A percentile compares a stretch with the other conserved stretches of the same genome.
Conservation (phyloP, 345 rosid species). For the Gossypium bickii region DNA sequence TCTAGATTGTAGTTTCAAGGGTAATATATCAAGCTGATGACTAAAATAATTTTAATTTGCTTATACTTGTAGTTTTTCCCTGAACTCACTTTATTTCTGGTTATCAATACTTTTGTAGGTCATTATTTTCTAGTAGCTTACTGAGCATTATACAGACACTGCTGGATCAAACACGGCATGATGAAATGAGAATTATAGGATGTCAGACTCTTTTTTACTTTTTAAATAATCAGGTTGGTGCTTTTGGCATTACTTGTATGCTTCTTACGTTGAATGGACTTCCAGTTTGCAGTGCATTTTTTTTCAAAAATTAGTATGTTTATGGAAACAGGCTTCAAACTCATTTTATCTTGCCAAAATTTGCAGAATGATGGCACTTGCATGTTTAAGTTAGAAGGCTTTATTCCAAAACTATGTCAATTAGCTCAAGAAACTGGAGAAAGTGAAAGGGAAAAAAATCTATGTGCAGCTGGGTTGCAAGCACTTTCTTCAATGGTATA, state of each 20-base stretch:
- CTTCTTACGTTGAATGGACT: neutral
- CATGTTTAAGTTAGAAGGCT: constrained; percentile 84
- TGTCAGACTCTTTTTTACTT: constrained; percentile 85
- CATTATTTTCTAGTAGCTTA: constrained; percentile 84
- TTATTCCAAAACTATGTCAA: constrained; percentile 80
- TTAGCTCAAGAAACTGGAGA: constrained; percentile 79
- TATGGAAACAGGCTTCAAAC: constrained; percentile 6
- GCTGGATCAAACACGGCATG: constrained; percentile 73
- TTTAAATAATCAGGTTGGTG: constrained; percentile 82
- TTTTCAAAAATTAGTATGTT: constrained; percentile 8
- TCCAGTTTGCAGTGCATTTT: constrained; percentile 8
- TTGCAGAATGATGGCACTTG: constrained; percentile 83
- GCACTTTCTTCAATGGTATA: constrained; percentile 91
- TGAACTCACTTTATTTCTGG: constrained; percentile 3
- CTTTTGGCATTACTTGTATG: constrained; percentile 7
- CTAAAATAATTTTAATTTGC: neutral
- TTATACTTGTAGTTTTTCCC: constrained; percentile 4
- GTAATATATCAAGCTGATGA: neutral
- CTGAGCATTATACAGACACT: constrained; percentile 68
- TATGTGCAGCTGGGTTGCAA: constrained; percentile 74
- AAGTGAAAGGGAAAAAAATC: constrained; percentile 49
- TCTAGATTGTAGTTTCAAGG: neutral
- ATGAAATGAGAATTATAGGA: constrained; percentile 76
- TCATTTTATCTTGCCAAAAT: constrained; percentile 26
- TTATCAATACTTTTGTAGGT: constrained; percentile 40